phyloP scores from a whole-genome alignment of 139 green algal genomes.

The Chlamydomonas sp. region DNA sequence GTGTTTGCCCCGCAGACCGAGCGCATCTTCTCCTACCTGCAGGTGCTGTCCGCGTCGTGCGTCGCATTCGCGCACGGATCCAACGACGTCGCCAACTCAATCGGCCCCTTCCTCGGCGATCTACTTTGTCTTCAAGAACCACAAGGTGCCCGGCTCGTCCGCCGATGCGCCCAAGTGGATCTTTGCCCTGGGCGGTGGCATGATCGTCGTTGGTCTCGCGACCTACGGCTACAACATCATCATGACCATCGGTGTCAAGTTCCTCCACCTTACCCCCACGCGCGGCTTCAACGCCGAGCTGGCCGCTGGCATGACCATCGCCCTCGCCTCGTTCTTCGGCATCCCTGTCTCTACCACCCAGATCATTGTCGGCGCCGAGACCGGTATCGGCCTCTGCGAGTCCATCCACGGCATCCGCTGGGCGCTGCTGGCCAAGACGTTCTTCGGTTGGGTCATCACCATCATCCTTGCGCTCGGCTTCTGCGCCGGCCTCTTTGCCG shows the following conservation, averaged over 20 bases:
- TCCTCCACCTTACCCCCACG: conserved; percentile 14
- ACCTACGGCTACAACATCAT: conserved; percentile 53
- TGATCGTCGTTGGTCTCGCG: conserved; percentile 74
- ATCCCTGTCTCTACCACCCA: conserved; percentile 32
- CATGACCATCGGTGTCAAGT: conserved; percentile 12
- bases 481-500: conserved; percentile 7
- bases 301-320: conserved; percentile 27
- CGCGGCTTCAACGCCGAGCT: conserved; percentile 31
- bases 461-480: conserved; percentile 18
- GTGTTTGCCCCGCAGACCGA: conserved; percentile 67
- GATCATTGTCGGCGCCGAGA: conserved; percentile 26
- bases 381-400: conserved; percentile 24
- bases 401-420: conserved; percentile 20
- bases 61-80: conserved; percentile 78
- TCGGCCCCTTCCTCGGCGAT: conserved; percentile 67
- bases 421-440: conserved; percentile 23
- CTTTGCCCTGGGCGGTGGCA: conserved; percentile 58
- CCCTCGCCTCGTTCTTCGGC: conserved; percentile 32
- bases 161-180: conserved; percentile 28
- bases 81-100: conserved; percentile 74
- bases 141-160: conserved; percentile 26
- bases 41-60: conserved; percentile 78
- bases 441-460: conserved; percentile 31
- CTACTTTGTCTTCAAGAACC: conserved; percentile 35
- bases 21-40: conserved; percentile 42